Conservation (phyloP, 768 basidiomycete genomes). For the Pleurotus tuoliensis region DNA sequence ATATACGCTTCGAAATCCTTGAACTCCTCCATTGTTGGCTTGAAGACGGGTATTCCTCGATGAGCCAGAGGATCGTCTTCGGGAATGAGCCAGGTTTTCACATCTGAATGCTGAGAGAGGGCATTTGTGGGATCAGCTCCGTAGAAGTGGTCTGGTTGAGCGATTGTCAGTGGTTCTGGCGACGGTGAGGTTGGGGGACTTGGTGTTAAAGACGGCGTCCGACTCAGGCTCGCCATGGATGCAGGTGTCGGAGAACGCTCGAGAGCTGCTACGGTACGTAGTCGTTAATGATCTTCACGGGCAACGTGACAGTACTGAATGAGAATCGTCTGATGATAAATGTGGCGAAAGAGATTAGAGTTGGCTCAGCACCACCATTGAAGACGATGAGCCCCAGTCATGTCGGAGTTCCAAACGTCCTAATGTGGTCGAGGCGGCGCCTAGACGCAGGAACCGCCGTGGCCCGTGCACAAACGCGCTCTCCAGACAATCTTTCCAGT, state of each 20-base stretch:
- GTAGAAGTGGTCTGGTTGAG: constrained; percentile 86
- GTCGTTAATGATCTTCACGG: too few relatives aligned
- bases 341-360: not conserved
- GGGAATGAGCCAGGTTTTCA: constrained; percentile 69
- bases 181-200: constrained; percentile 50
- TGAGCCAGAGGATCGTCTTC: constrained; percentile 75
- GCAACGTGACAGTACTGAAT: too few relatives aligned
- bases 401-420: not conserved
- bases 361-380: not conserved
- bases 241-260: not conserved
- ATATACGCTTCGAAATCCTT: constrained; percentile 89
- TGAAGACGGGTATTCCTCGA: constrained; percentile 95
- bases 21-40: constrained; percentile 90
- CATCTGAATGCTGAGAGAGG: constrained; percentile 61
- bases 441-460: not conserved
- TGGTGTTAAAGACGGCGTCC: constrained; percentile 36
- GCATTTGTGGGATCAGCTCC: constrained; percentile 49
- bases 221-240: constrained; percentile 30
- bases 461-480: not conserved
- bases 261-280: too few relatives aligned
- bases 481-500: too few relatives aligned
- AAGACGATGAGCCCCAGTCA: constrained; percentile 2
- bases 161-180: constrained; percentile 35
- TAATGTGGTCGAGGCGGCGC: constrained; percentile 1
- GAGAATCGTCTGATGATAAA: not conserved